Evolutionary conservation across 2,329 filamentous ascomycete genomes (phyloP), one percentile per base, ranked within the genome.

Genomic region (Ceratocystis albifundus): DNA sequence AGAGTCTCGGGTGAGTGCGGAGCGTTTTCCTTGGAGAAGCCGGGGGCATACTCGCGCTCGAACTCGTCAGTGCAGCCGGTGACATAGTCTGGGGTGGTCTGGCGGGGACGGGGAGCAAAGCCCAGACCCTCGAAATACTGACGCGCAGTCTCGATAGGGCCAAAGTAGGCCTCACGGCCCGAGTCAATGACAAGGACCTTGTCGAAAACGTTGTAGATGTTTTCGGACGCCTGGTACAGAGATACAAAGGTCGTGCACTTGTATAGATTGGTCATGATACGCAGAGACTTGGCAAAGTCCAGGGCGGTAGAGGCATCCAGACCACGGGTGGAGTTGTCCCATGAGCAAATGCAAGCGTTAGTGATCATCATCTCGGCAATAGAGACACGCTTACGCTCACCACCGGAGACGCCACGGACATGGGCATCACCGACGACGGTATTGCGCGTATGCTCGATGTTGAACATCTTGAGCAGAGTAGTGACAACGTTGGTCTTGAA

Each of bases 381-480:
- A 25, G 86, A 88, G 5, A 92, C 89, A 69, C 88, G 85, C 77
- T 90, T 90, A 66, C 88, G 80, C 76, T 93, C 89, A 66, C 87
- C 89, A 69, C 88, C 90, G 59, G 85, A 90, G 0, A 95, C 81
- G 74, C 90, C 91, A 63, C 89, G 86, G 22, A 94, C 82, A 69
- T 93, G 90, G 0, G 84, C 83, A 69, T 94, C 88, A 6, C 92
- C 92, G 30, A 96, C 90, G 36, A 93, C 84, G 0, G 92, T 96
- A 73, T 91, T 83, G 64, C 84, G 82, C 0, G 90, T 95, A 74
- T 96, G 90, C 74, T 92, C 88, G 65, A 96, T 96, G 73, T 93
- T 94, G 80, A 96, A 95, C 88, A 95, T 94, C 72, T 89, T 90
- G 64, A 96, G 79, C 68, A 96, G 80, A 71, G 87, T 83, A 20